A percentile compares a stretch with the other conserved stretches of the same genome.
phyloP scores from a whole-genome alignment of 1,139 yeast genomes.

The Yamadazyma friedrichii region DNA sequence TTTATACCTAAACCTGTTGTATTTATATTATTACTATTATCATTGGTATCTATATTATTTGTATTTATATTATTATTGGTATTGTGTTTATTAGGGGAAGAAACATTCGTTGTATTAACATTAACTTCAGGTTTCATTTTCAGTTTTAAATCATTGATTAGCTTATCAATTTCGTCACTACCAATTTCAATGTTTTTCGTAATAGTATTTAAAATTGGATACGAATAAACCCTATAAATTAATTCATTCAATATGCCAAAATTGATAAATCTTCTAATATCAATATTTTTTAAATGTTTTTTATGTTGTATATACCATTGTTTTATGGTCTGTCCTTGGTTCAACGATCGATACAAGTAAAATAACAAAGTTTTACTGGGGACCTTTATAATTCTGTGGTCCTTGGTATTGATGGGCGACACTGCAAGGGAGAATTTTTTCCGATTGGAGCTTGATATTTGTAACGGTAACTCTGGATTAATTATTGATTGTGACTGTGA shows the following conservation, averaged over 20 bases:
- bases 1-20: conserved; percentile 7
- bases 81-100: not conserved
- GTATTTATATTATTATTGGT: not conserved
- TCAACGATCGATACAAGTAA: conserved; percentile 71
- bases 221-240: conserved; percentile 76
- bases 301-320: conserved; percentile 78
- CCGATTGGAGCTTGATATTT: not conserved
- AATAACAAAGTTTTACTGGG: conserved; percentile 72
- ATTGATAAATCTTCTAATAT: conserved; percentile 77
- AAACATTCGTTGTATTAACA: conserved; percentile 10
- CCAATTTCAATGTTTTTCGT: conserved; percentile 35
- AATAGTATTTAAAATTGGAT: conserved; percentile 56
- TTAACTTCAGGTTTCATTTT: conserved; percentile 11
- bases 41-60: conserved; percentile 3
- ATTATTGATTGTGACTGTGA: not conserved
- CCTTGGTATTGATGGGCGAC: conserved; percentile 17
- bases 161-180: conserved; percentile 26
- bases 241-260: conserved; percentile 84
- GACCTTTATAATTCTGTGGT: conserved; percentile 27
- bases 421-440: conserved; percentile 13
- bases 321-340: conserved; percentile 73
- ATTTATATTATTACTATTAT: not conserved
- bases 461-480: not conserved
- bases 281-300: conserved; percentile 59
- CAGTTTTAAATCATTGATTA: conserved; percentile 22